Conservation (phyloP, 768 basidiomycete genomes). For the Crucibulum laeve region DNA sequence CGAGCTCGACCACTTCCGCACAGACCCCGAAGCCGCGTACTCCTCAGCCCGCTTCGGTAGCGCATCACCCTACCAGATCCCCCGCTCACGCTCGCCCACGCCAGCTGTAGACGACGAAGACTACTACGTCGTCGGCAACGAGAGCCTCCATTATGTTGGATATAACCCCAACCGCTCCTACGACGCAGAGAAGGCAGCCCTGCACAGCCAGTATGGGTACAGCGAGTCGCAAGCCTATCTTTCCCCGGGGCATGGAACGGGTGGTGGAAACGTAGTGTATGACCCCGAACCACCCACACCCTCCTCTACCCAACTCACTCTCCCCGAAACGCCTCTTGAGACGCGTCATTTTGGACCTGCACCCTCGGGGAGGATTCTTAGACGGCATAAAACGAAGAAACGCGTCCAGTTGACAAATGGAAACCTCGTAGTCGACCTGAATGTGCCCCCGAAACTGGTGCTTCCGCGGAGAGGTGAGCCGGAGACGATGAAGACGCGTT, state of each 20-base stretch:
- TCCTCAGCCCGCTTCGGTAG: slow-evolving; percentile 57
- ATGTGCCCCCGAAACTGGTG: slow-evolving; percentile 81
- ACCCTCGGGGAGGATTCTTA: slow-evolving; percentile 70
- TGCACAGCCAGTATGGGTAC: slow-evolving; percentile 15
- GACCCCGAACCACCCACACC: slow-evolving; percentile 40
- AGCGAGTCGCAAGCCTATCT: slow-evolving; percentile 12
- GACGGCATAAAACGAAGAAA: slow-evolving; percentile 74
- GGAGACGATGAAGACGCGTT: slow-evolving; percentile 72
- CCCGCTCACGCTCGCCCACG: slow-evolving; percentile 74
- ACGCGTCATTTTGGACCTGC: slow-evolving; percentile 88
- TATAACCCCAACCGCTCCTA: slow-evolving; percentile 15
- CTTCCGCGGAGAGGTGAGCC: slow-evolving; percentile 66
- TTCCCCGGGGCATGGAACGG: slow-evolving; percentile 3
- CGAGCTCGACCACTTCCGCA: slow-evolving; percentile 54
- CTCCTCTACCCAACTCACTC: slow-evolving; percentile 30
- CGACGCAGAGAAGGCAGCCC: slow-evolving; percentile 37
- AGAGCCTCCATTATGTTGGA: slow-evolving; percentile 53
- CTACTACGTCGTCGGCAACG: slow-evolving; percentile 54
- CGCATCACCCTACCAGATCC: slow-evolving; percentile 34
- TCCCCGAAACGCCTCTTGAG: slow-evolving; percentile 51
- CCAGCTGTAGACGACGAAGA: slow-evolving; percentile 73
- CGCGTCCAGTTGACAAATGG: slow-evolving; percentile 83
- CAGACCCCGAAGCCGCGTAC: slow-evolving; percentile 68
- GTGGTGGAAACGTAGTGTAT: slow-evolving; percentile 29
- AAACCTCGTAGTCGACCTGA: slow-evolving; percentile 80